phyloP scores from a whole-genome alignment of 148 eudicot species.

The Chenopodium berlandieri region DNA sequence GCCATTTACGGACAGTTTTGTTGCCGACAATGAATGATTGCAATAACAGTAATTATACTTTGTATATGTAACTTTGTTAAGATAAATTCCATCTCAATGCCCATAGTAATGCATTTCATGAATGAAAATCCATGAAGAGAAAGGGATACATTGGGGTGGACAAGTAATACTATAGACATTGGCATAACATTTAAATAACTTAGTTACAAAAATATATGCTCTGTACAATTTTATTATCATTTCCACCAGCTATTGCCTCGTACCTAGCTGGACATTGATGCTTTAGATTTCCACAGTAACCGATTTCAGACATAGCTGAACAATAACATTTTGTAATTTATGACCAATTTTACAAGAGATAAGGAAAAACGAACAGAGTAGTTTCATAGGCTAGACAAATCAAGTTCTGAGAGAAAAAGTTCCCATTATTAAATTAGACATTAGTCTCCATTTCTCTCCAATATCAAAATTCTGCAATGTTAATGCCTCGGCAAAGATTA shows the following conservation, averaged over 20 bases:
- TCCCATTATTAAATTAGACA: not conserved
- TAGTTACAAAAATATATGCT: not conserved
- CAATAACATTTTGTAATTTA: not conserved
- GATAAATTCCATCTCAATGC: not conserved
- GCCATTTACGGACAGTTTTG: not conserved
- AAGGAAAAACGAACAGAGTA: not conserved
- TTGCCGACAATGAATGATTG: not conserved
- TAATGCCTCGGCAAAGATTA: not conserved
- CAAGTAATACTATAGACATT: not conserved
- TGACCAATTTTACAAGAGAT: not conserved
- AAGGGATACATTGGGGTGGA: not conserved
- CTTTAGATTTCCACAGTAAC: not conserved
- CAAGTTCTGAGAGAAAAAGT: not conserved
- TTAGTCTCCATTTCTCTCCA: not conserved
- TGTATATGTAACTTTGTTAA: not conserved
- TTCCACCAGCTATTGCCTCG: not conserved
- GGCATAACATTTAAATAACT: not conserved
- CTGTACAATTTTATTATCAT: not conserved
- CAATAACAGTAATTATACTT: too few relatives aligned
- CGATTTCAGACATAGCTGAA: not conserved
- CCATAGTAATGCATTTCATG: not conserved
- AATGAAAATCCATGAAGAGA: not conserved
- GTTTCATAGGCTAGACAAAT: not conserved
- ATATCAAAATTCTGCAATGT: not conserved
- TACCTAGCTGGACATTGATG: not conserved